Evolutionary conservation across 805 yeast species (phyloP).

Genomic region (Sugiyamaella smithiae): DNA sequence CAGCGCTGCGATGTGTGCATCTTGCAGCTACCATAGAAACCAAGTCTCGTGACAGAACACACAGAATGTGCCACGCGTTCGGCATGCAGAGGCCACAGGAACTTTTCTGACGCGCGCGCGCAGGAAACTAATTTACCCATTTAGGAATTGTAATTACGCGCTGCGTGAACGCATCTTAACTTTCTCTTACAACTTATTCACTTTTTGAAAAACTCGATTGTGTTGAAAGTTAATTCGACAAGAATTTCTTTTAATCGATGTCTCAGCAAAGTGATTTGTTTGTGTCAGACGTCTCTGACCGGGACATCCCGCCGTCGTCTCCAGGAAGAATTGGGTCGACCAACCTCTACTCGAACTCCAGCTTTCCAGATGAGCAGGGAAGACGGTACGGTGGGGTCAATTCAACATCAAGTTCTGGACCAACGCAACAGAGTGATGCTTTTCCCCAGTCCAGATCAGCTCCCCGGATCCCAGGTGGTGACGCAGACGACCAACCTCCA

Average conservation of each 20-base stretch:
- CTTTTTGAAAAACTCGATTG: too few relatives aligned
- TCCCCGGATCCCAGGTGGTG: background rate
- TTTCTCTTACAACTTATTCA: too few relatives aligned
- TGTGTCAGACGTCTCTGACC: constrained; percentile 5
- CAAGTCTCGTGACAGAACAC: too few relatives aligned
- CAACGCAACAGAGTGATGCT: constrained; percentile 11
- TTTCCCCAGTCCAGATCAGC: constrained; percentile 6
- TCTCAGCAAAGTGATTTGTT: constrained; percentile 5
- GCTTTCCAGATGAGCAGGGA: background rate
- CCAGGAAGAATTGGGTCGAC: constrained; percentile 2
- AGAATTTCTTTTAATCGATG: background rate
- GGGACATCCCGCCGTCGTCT: constrained; percentile 6
- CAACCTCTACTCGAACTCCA: constrained; percentile 1
- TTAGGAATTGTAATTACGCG: constrained; percentile 9
- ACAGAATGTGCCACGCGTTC: too few relatives aligned
- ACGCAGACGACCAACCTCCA: constrained; percentile 15
- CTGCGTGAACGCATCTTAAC: constrained; percentile 2
- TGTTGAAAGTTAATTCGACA: too few relatives aligned
- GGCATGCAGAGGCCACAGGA: too few relatives aligned
- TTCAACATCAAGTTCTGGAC: constrained; percentile 9
- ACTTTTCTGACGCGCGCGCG: too few relatives aligned
- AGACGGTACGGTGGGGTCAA: background rate
- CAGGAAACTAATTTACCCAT: constrained; percentile 5
- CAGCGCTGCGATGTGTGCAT: too few relatives aligned
- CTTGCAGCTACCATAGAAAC: too few relatives aligned